A percentile compares a stretch with the other conserved stretches of the same genome.
Conservation (phyloP, 441 rosid species). For the Flueggea neowawraea region DNA sequence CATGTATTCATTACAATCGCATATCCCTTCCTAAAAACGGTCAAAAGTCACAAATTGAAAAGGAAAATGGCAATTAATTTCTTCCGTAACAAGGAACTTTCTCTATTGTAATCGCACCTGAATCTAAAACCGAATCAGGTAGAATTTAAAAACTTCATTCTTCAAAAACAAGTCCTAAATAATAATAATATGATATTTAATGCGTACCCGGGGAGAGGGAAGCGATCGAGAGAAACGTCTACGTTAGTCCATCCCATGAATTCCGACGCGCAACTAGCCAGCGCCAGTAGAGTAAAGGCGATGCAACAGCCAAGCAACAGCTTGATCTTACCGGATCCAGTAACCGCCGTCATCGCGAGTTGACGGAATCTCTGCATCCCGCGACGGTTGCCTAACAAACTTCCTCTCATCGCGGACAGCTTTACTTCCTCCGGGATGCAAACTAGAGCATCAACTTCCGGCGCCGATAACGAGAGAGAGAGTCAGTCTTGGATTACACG, state of each 20-base stretch:
- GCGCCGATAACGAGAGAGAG: too few species aligned
- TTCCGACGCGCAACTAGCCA: constrained; percentile 46
- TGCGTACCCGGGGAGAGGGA: constrained; percentile 50
- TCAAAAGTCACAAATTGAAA: neutral
- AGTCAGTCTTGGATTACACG: too few species aligned
- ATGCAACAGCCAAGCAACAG: constrained; percentile 52
- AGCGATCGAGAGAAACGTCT: constrained; percentile 32
- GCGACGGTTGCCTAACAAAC: constrained; percentile 61
- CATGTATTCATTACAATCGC: constrained; percentile 90
- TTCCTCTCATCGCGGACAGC: constrained; percentile 53
- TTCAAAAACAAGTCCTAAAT: too few species aligned
- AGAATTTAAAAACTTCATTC: neutral
- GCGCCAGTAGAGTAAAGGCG: constrained; percentile 42
- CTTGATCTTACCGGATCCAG: constrained; percentile 63
- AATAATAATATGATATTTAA: neutral
- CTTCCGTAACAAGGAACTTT: too few species aligned
- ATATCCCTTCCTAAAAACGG: constrained; percentile 61
- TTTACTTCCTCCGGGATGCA: constrained; percentile 8
- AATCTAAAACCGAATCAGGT: neutral
- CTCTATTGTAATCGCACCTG: neutral
- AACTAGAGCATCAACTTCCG: too few species aligned
- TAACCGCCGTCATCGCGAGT: constrained; percentile 25
- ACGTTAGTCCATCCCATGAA: constrained; percentile 39
- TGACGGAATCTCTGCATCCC: constrained; percentile 65
- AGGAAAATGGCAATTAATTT: neutral